Conservation (phyloP, 768 basidiomycete species). For the Leccinum longicurvipes region DNA sequence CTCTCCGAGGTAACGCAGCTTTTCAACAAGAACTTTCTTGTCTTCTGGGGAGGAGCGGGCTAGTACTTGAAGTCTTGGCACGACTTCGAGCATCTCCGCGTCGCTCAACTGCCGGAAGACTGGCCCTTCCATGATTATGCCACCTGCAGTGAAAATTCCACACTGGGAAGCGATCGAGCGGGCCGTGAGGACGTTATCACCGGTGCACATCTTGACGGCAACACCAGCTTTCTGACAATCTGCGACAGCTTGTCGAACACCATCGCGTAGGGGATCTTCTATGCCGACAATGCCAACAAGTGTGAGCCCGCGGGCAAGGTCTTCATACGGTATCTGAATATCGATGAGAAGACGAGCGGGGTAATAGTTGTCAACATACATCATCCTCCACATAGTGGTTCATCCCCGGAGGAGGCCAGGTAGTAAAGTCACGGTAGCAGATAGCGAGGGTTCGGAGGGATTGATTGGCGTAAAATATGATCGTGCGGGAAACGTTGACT, state of each 20-base stretch:
- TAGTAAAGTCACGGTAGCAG: constrained; percentile 83
- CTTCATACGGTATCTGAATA: constrained; percentile 61
- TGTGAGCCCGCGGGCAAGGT: constrained; percentile 68
- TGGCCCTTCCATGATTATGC: constrained; percentile 98
- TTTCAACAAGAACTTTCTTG: constrained; percentile 91
- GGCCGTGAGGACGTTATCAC: constrained; percentile 93
- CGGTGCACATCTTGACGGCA: constrained; percentile 96
- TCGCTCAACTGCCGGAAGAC: constrained; percentile 78
- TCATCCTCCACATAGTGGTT: constrained; percentile 46
- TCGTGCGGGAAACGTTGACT: constrained; percentile 87
- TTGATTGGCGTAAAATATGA: constrained; percentile 98
- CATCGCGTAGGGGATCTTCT: constrained; percentile 90
- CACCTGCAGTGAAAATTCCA: constrained; percentile 90
- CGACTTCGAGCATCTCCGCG: constrained; percentile 71
- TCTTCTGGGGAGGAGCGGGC: constrained; percentile 97
- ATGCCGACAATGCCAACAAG: constrained; percentile 92
- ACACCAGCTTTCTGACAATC: constrained; percentile 90
- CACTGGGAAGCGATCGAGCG: constrained; percentile 97
- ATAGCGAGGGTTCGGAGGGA: constrained; percentile 91
- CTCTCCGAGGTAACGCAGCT: constrained; percentile 80
- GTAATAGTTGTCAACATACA: constrained; percentile 34
- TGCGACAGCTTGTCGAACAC: constrained; percentile 85
- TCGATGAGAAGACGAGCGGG: constrained; percentile 8
- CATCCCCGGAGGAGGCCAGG: constrained; percentile 73
- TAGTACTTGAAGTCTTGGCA: constrained; percentile 92